Conservation (phyloP, 2,329 filamentous ascomycete genomes). For the Diaporthe caulivora region DNA sequence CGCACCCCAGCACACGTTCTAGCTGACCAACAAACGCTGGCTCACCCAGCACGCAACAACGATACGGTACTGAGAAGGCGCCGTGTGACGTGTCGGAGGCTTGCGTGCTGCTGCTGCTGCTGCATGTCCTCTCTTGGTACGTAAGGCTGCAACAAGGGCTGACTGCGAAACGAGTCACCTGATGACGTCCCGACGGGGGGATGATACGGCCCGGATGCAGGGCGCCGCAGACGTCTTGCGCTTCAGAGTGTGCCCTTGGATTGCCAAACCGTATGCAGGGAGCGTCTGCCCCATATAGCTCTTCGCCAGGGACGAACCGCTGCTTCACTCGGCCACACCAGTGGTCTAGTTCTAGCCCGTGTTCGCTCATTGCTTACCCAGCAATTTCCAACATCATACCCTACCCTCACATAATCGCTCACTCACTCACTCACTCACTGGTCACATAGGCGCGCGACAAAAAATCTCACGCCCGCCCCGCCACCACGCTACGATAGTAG, state of each 20-base stretch:
- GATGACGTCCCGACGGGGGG: not conserved
- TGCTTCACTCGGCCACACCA: not conserved
- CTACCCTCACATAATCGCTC: not conserved
- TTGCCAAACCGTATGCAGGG: not conserved
- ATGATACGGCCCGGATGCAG: not conserved
- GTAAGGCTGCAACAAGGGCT: slow-evolving; percentile 27
- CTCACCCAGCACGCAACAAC: too few relatives aligned
- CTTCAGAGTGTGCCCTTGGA: not conserved
- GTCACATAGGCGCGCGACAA: slow-evolving; percentile 27
- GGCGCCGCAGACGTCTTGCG: not conserved
- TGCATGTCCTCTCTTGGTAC: slow-evolving; percentile 2
- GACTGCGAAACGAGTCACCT: slow-evolving; percentile 5
- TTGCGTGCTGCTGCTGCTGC: not conserved
- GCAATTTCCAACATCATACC: slow-evolving; percentile 3
- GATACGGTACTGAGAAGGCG: not conserved
- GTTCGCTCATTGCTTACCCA: not conserved
- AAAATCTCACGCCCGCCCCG: not conserved
- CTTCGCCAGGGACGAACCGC: not conserved
- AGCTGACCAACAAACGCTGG: too few relatives aligned
- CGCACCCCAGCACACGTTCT: not conserved
- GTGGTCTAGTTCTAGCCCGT: slow-evolving; percentile 4
- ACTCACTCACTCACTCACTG: slow-evolving; percentile 12
- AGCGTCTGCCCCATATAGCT: not conserved
- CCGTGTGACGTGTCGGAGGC: slow-evolving; percentile 18
- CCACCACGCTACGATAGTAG: not conserved